These are phyloP conservation scores for Heterobasidion occidentale DNA, from an alignment of 1,284 basidiomycete species.

Conservation along the genomic window DNA sequence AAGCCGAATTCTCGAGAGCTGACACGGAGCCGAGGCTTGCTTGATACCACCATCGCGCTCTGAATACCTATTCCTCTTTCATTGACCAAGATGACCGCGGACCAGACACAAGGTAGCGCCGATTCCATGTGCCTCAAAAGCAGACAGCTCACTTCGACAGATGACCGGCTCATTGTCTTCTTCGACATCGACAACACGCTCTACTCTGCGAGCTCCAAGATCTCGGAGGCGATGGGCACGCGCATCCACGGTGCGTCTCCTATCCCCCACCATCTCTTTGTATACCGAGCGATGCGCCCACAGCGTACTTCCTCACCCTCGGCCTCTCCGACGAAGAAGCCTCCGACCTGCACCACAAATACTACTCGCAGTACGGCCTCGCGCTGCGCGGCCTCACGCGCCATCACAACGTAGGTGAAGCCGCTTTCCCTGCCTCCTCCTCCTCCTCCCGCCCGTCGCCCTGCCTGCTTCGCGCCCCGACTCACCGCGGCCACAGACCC, in stretches of 20 bases:
- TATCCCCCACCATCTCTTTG: neutral
- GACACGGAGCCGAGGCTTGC: no score
- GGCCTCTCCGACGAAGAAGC: conserved; percentile 68
- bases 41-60: no score
- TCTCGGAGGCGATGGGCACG: conserved; percentile 75
- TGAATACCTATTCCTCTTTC: neutral
- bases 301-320: conserved; percentile 71
- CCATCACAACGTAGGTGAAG: conserved; percentile 72
- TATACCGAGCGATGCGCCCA: neutral
- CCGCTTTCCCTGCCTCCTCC: conserved; percentile 6
- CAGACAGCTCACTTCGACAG: conserved; percentile 14
- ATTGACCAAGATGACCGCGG: conserved; percentile 5
- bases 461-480: neutral
- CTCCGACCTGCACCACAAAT: conserved; percentile 61
- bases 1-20: no score
- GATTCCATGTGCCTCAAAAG: neutral
- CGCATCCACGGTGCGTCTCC: conserved; percentile 58
- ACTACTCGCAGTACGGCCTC: conserved; percentile 78
- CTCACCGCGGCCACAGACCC: conserved; percentile 48
- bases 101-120: conserved; percentile 5
- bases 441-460: neutral
- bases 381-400: conserved; percentile 77
- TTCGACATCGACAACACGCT: conserved; percentile 87
- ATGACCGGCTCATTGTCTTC: conserved; percentile 61
- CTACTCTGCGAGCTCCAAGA: conserved; percentile 68